A percentile compares a stretch with the other conserved stretches of the same genome.
These are phyloP conservation scores for Phytophthora crassamura DNA, from an alignment of 352 stramenopile genomes.

Conservation along the genomic window DNA sequence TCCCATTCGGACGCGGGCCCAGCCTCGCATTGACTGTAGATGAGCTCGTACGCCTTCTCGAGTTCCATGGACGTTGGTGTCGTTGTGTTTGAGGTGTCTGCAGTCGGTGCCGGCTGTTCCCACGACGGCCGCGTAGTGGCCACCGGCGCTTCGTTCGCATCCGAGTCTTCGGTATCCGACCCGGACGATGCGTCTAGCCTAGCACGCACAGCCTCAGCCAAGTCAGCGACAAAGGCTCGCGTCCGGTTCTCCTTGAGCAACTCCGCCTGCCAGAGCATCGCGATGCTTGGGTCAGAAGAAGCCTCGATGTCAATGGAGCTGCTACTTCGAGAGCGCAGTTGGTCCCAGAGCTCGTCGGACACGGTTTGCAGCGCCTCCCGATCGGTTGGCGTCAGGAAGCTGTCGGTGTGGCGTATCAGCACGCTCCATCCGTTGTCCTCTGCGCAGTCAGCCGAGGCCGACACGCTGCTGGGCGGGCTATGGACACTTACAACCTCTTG, in stretches of 20 bases:
- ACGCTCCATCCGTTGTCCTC: constrained; percentile 28
- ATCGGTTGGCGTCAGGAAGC: constrained; percentile 61
- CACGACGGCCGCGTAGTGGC: constrained; percentile 17
- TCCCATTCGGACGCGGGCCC: constrained; percentile 42
- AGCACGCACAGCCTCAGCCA: constrained; percentile 58
- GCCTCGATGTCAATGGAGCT: constrained; percentile 3
- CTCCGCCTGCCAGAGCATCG: constrained; percentile 49
- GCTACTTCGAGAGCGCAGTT: constrained; percentile 29
- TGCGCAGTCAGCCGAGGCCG: background rate
- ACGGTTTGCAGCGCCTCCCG: constrained; percentile 44
- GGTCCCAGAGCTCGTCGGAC: constrained; percentile 37
- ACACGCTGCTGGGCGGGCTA: background rate
- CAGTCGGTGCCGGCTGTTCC: constrained; percentile 15
- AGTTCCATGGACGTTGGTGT: constrained; percentile 22
- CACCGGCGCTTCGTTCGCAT: constrained; percentile 38
- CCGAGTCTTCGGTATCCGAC: constrained; percentile 53
- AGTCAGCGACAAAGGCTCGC: constrained; percentile 52
- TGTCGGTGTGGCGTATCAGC: constrained; percentile 36
- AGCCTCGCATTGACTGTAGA: constrained; percentile 50
- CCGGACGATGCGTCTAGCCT: constrained; percentile 49
- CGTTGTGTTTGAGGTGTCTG: background rate
- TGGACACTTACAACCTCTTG: constrained; percentile 37
- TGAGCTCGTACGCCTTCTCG: constrained; percentile 57
- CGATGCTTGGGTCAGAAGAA: constrained; percentile 28
- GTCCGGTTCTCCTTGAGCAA: constrained; percentile 61